Evolutionary conservation across 73 alveolate species (phyloP).

Genomic region (Paramecium biaurelia): DNA sequence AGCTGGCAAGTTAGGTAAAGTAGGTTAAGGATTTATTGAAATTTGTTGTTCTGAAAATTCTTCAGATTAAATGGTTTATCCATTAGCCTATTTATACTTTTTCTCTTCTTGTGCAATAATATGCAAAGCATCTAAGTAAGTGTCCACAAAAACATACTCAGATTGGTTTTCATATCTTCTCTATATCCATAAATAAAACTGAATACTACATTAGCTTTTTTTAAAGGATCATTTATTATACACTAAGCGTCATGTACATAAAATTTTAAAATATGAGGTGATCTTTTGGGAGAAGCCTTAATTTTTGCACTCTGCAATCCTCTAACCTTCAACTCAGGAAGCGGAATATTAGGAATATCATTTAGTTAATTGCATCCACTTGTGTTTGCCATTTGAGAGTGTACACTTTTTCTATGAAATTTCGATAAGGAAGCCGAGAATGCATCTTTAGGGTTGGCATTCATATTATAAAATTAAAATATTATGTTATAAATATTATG

Average conservation of each 20-base stretch:
- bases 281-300: not conserved
- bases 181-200: not conserved
- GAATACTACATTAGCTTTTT: not conserved
- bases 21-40: not conserved
- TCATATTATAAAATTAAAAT: not conserved
- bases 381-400: not conserved
- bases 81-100: not conserved
- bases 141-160: slow-evolving; percentile 45
- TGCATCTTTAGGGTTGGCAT: not conserved
- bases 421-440: slow-evolving; percentile 8
- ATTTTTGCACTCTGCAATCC: slow-evolving; percentile 47
- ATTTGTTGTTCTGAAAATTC: not conserved
- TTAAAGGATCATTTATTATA: not conserved
- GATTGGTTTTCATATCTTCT: not conserved
- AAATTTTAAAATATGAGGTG: not conserved
- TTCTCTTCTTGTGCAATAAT: not conserved
- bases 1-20: slow-evolving; percentile 28
- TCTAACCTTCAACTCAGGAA: slow-evolving; percentile 33
- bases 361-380: not conserved
- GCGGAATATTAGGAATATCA: not conserved
- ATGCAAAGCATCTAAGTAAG: slow-evolving; percentile 24
- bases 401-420: slow-evolving; percentile 5
- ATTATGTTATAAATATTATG: not conserved
- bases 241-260: slow-evolving; percentile 29
- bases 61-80: not conserved